Evolutionary conservation across 352 stramenopile genomes (phyloP), one percentile per base, ranked within the genome.

Genomic region (Globisporangium paddicum): DNA sequence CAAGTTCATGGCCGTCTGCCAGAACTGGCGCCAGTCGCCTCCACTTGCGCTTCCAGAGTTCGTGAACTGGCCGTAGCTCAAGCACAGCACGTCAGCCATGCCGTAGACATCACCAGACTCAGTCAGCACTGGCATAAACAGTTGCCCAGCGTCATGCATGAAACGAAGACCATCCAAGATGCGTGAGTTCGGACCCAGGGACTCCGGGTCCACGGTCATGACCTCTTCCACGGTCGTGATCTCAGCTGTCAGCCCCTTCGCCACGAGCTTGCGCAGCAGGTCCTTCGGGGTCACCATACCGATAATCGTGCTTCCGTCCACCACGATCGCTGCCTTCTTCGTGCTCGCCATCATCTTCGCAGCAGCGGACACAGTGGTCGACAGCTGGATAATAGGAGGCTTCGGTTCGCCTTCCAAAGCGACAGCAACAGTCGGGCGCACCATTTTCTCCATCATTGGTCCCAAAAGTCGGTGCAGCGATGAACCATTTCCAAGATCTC

Each of bases 391-490:
- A 14, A 96, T 75, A 1, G 87, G 87, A 21, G 87, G 87, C 55
- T 85, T 90, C 14, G 80, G 65, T 40, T 95, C 86, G 2, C 85
- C 85, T 55, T 96, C 87, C 5, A 96, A 66, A 0, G 87, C 87
- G 28, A 85, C 77, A 40, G 79, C 77, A 18, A 96, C 85, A 0
- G 87, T 96, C 34, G 87, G 87, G 7, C 84, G 81, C 46, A 91
- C 82, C 85, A 96, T 96, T 55, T 93, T 90, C 60, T 95, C 84
- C 78, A 95, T 94, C 82, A 93, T 93, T 18, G 86, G 83, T 2
- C 86, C 83, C 1, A 96, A 66, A 35, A 93, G 44, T 9, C 82
- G 74, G 37, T 95, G 80, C 52, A 95, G 57, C 11, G 79, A 86
- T 28, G 86, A 89, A 16, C 72, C 75, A 5, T 71, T 77, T 32